A percentile compares a stretch with the other conserved stretches of the same genome.
These are phyloP conservation scores for Wallacemonas sp. DNA, from an alignment of 208 protist species.

Conservation along the genomic window DNA sequence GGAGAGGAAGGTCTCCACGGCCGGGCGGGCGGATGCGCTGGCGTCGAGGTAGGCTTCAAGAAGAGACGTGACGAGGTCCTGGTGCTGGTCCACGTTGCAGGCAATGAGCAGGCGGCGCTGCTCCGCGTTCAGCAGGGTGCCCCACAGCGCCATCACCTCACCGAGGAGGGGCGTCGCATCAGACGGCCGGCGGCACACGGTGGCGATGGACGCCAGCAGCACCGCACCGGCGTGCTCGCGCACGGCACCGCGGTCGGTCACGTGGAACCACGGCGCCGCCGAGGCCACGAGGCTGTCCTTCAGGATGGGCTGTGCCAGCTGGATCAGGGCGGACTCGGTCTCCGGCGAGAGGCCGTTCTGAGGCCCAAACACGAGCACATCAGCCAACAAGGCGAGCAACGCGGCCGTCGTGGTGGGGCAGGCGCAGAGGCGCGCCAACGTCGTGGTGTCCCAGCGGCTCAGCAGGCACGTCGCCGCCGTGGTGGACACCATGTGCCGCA, in stretches of 20 bases:
- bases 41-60: slow-evolving; percentile 12
- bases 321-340: slow-evolving; percentile 6
- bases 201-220: slow-evolving; percentile 15
- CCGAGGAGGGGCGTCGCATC: neutral
- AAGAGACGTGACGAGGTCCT: slow-evolving; percentile 9
- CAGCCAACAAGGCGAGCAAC: slow-evolving; percentile 51
- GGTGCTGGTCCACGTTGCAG: slow-evolving; percentile 14
- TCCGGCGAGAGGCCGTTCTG: neutral
- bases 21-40: slow-evolving; percentile 1
- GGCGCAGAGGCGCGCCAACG: slow-evolving; percentile 27
- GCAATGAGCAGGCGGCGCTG: neutral
- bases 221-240: slow-evolving; percentile 27
- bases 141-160: slow-evolving; percentile 3
- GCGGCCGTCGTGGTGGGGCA: slow-evolving; percentile 64
- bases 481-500: slow-evolving; percentile 22
- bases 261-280: neutral
- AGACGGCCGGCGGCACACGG: neutral
- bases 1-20: slow-evolving; percentile 21
- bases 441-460: neutral
- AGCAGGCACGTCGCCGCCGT: slow-evolving; percentile 31
- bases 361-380: slow-evolving; percentile 54
- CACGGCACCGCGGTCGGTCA: slow-evolving; percentile 35
- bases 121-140: neutral
- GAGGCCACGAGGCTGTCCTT: neutral
- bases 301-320: neutral